Conservation (phyloP, 148 eudicot species). For the Polygonum aviculare region DNA sequence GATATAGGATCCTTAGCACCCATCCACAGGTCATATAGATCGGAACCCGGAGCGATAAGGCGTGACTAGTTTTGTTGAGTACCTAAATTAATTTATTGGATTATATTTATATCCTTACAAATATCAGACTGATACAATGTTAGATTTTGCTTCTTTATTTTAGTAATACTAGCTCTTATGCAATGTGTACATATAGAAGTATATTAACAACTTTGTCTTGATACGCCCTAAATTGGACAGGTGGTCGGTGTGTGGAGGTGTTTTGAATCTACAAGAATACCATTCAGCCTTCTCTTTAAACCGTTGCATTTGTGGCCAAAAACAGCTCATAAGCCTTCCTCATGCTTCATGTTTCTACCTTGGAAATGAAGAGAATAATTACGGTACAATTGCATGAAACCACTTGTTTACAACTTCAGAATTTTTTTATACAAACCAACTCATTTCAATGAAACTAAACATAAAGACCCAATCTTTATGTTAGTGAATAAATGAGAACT, state of each 20-base stretch:
- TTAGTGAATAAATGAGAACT: not conserved
- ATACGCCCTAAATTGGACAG: not conserved
- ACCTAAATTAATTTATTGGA: not conserved
- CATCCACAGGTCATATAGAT: too few species aligned
- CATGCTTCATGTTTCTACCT: not conserved
- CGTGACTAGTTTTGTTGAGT: not conserved
- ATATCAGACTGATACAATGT: not conserved
- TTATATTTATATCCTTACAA: not conserved
- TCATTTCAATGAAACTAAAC: not conserved
- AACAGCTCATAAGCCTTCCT: not conserved
- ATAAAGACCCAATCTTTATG: not conserved
- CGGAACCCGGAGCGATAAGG: too few species aligned
- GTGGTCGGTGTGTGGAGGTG: not conserved
- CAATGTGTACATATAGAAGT: not conserved
- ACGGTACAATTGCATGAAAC: not conserved
- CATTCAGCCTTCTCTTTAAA: not conserved
- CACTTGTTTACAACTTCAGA: not conserved
- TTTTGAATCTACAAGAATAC: not conserved
- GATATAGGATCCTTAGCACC: too few species aligned
- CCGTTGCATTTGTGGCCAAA: not conserved
- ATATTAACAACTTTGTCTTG: constrained; percentile 1
- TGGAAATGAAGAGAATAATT: not conserved
- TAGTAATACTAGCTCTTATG: not conserved
- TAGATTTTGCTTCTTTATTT: not conserved
- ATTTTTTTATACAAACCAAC: not conserved